phyloP scores from a whole-genome alignment of 371 early-diverging fungal species.

The Syncephalastrum contaminatum region DNA sequence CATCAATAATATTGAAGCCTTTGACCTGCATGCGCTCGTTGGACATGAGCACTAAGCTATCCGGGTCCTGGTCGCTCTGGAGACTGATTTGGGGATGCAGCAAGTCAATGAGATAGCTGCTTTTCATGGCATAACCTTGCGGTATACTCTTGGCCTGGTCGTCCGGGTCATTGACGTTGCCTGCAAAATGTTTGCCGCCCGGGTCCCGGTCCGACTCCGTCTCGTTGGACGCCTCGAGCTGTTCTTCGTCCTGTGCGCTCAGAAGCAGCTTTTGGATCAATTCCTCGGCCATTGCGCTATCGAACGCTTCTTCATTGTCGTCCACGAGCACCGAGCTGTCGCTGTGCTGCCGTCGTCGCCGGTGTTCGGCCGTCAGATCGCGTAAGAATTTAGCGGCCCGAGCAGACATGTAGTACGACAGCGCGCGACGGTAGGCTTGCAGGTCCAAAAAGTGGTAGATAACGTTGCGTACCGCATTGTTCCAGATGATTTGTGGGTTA shows the following conservation, averaged over 20 bases:
- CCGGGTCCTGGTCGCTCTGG: constrained; percentile 49
- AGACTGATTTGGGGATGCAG: constrained; percentile 74
- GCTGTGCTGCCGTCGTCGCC: constrained; percentile 24
- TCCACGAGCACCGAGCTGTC: constrained; percentile 17
- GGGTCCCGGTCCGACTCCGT: constrained; percentile 22
- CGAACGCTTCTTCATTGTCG: constrained; percentile 33
- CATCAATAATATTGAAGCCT: constrained; percentile 59
- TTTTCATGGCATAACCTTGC: constrained; percentile 50
- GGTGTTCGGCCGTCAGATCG: constrained; percentile 32
- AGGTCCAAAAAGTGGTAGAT: constrained; percentile 48
- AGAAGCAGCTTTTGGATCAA: constrained; percentile 52
- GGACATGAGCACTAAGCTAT: constrained; percentile 58
- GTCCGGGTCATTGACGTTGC: constrained; percentile 56
- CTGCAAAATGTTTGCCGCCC: constrained; percentile 1
- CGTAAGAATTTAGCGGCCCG: constrained; percentile 51
- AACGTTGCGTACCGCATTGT: constrained; percentile 50
- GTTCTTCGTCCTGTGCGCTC: constrained; percentile 31
- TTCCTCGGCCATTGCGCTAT: constrained; percentile 45
- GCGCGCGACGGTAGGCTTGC: constrained; percentile 41
- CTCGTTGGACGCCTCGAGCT: constrained; percentile 54
- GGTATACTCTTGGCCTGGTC: constrained; percentile 47
- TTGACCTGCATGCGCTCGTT: constrained; percentile 69
- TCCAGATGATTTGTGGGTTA: constrained; percentile 54
- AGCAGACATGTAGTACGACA: constrained; percentile 48
- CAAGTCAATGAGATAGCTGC: constrained; percentile 62